These are phyloP conservation scores for Aphanomyces cochlioides DNA, from an alignment of 352 stramenopile species.

Conservation along the genomic window DNA sequence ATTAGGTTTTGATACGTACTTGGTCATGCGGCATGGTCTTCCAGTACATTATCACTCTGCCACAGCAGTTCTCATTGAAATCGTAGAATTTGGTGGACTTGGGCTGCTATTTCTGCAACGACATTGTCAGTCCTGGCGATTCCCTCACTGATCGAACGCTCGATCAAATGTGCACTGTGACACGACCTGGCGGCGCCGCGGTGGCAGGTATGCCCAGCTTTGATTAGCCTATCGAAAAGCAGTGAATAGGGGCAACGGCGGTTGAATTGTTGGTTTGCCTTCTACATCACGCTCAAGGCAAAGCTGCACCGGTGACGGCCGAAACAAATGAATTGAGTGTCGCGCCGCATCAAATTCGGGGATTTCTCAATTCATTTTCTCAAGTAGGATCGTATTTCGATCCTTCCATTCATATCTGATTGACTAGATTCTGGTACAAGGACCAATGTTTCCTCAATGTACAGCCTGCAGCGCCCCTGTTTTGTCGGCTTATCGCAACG, in stretches of 20 bases:
- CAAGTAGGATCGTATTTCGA: constrained; percentile 51
- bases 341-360: constrained; percentile 94
- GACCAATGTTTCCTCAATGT: constrained; percentile 92
- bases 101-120: constrained; percentile 99
- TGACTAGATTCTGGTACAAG: constrained; percentile 64
- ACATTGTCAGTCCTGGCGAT: constrained; percentile 97
- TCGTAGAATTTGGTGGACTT: constrained; percentile 40
- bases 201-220: constrained; percentile 88
- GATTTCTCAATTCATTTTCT: constrained; percentile 92
- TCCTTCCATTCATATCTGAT: neutral
- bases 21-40: constrained; percentile 97
- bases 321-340: constrained; percentile 62
- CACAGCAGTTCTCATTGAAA: constrained; percentile 18
- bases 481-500: constrained; percentile 73
- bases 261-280: constrained; percentile 89
- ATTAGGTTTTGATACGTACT: constrained; percentile 95
- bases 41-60: neutral
- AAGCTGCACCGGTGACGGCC: constrained; percentile 60
- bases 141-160: constrained; percentile 96
- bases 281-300: constrained; percentile 88
- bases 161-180: constrained; percentile 99
- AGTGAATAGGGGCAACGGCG: neutral
- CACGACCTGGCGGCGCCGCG: constrained; percentile 91
- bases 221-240: neutral
- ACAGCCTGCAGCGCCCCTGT: constrained; percentile 93